Conservation (phyloP, 2,329 filamentous ascomycete species). For the Stagonosporopsis tanaceti region DNA sequence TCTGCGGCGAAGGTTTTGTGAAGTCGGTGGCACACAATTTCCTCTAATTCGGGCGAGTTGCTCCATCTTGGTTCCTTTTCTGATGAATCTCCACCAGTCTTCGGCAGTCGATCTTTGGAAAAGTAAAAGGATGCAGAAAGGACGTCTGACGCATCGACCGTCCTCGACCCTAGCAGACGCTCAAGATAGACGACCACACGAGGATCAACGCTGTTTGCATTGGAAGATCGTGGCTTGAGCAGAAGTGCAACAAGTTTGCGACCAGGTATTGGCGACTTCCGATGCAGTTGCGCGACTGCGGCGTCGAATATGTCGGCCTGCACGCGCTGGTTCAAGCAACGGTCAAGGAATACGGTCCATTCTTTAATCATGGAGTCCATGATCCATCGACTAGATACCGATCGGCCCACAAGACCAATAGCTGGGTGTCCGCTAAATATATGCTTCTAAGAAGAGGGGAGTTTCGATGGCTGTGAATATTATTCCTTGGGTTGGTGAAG, state of each 20-base stretch:
- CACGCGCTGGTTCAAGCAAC: slow-evolving; percentile 45
- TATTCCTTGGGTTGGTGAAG: slow-evolving; percentile 12
- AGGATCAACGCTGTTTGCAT: slow-evolving; percentile 43
- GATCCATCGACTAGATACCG: slow-evolving; percentile 30
- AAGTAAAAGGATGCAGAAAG: slow-evolving; percentile 43
- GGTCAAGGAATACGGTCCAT: slow-evolving; percentile 46
- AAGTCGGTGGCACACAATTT: slow-evolving; percentile 48
- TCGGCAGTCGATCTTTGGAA: slow-evolving; percentile 45
- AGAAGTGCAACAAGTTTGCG: slow-evolving; percentile 46
- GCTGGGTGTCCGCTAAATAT: slow-evolving; percentile 20
- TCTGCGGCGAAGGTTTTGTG: slow-evolving; percentile 45
- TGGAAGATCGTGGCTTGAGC: slow-evolving; percentile 41
- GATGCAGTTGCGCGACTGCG: slow-evolving; percentile 43
- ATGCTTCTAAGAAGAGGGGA: slow-evolving; percentile 25
- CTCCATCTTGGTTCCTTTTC: slow-evolving; percentile 37
- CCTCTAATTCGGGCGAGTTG: slow-evolving; percentile 49
- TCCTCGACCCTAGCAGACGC: slow-evolving; percentile 42
- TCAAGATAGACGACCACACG: slow-evolving; percentile 47
- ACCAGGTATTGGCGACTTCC: slow-evolving; percentile 46
- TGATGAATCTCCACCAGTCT: slow-evolving; percentile 27
- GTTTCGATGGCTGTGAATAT: slow-evolving; percentile 19
- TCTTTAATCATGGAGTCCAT: slow-evolving; percentile 47
- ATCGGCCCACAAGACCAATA: slow-evolving; percentile 24
- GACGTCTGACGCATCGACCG: slow-evolving; percentile 47
- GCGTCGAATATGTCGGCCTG: slow-evolving; percentile 44